Evolutionary conservation across 306 rosid species (phyloP), one percentile per base, ranked within the genome.

Genomic region (Pterocarpus macrocarpus): DNA sequence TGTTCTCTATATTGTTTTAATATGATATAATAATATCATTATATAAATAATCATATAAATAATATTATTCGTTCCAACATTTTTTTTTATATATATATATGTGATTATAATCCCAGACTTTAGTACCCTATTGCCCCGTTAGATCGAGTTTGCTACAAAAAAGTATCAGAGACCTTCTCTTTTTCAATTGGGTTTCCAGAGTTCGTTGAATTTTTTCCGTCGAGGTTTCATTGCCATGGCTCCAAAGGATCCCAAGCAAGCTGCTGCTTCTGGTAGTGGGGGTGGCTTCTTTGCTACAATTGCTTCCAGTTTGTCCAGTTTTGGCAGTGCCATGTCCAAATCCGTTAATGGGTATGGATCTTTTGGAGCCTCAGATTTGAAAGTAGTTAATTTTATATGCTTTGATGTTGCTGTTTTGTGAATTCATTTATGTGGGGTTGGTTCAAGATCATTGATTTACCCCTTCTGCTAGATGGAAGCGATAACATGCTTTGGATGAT

Each of bases 271-370:
- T 66, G 6, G 34, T 16, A 44, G 78, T 38, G 82, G 84, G 4
- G 89, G 90, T 64, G 90, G 97, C 30, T 91, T 92, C 70, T 89
- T 92, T 43, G 85, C 95, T 65, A 89, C 97, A 4, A 69, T 92
- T 65, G 92, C 97, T 81, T 85, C 95, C 30, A 80, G 90, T 84
- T 73, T 89, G 80, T 77, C 94, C 76, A 92, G 73, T 85, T 81
- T 92, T 5, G 89, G 94, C 5, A 84, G 79, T 81, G 91, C 85
- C 71, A 76, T 83, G 87, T 77, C 88, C 89, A 92, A 92, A 90
- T 92, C 97, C 28, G 95, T 88, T 62, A 92, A 86, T 64, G 92
- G 91, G 97, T 92, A 88, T 47, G 8, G 55, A 35, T 53, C 71
- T 56, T 72, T 8, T 74, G 7, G 28, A 35, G 12, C 73, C 62